Evolutionary conservation across 805 yeast genomes (phyloP).

Genomic region (Jamesozyma lodderae): DNA sequence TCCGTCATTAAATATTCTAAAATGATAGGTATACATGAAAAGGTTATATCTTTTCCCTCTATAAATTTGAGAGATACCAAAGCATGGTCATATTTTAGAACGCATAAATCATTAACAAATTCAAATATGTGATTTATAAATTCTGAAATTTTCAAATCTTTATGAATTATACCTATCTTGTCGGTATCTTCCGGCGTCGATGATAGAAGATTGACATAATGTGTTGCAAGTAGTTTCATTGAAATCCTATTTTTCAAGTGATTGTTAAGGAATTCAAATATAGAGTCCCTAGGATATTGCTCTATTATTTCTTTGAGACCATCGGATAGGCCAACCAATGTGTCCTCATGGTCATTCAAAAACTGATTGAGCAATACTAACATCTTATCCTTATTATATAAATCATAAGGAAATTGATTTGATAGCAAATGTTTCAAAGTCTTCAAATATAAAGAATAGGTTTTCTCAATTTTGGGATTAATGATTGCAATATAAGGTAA

Average conservation of each 20-base stretch:
- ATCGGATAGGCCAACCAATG: constrained; percentile 68
- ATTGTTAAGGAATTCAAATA: constrained; percentile 56
- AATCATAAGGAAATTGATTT: constrained; percentile 36
- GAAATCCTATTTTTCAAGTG: constrained; percentile 80
- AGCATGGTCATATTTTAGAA: constrained; percentile 71
- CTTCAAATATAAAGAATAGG: constrained; percentile 62
- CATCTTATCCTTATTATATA: constrained; percentile 47
- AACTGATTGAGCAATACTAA: constrained; percentile 46
- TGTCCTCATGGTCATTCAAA: constrained; percentile 73
- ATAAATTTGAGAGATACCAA: constrained; percentile 36
- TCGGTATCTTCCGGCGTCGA: constrained; percentile 15
- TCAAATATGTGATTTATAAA: constrained; percentile 57
- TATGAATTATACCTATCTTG: constrained; percentile 57
- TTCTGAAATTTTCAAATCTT: constrained; percentile 52
- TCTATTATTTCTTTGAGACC: constrained; percentile 58
- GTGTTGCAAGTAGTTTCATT: constrained; percentile 79
- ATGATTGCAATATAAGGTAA: constrained; percentile 78
- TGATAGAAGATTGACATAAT: constrained; percentile 59
- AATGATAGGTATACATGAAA: constrained; percentile 83
- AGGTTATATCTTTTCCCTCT: constrained; percentile 43
- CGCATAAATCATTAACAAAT: constrained; percentile 74
- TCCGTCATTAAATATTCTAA: constrained; percentile 84
- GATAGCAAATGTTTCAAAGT: constrained; percentile 49
- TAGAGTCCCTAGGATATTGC: constrained; percentile 37
- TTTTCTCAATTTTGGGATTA: constrained; percentile 77